phyloP scores from a whole-genome alignment of 2,329 filamentous ascomycete species.

The Leptographium procerum region DNA sequence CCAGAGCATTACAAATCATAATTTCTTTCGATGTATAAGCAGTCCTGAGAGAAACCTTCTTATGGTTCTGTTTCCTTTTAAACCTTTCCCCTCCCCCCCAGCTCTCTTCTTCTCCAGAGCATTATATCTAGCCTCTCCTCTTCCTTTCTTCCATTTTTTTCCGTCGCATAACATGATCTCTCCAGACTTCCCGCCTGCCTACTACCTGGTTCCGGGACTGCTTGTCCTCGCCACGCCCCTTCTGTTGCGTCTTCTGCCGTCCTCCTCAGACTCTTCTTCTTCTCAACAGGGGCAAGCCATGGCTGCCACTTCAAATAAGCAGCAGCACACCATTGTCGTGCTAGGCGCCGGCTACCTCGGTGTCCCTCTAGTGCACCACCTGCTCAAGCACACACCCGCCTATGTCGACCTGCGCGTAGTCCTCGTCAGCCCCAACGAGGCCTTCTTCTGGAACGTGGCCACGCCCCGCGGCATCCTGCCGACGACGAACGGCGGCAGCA shows the following conservation, averaged over 20 bases:
- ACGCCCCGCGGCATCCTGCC: slow-evolving; percentile 17
- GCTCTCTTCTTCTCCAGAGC: background rate
- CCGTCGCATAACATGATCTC: background rate
- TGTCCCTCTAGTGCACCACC: slow-evolving; percentile 36
- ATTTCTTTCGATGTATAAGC: too few relatives aligned
- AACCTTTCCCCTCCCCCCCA: too few relatives aligned
- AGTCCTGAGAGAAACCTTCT: too few relatives aligned
- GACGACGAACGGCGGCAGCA: slow-evolving; percentile 14
- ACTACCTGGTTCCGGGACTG: slow-evolving; percentile 6
- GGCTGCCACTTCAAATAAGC: slow-evolving; percentile 4
- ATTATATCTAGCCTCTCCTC: too few relatives aligned
- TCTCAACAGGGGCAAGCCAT: background rate
- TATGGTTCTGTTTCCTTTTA: too few relatives aligned
- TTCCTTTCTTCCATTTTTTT: background rate
- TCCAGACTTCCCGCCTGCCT: background rate
- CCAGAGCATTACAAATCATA: too few relatives aligned
- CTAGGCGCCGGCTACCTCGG: slow-evolving; percentile 37
- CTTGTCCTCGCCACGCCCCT: slow-evolving; percentile 5
- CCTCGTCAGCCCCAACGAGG: slow-evolving; percentile 17
- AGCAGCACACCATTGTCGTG: slow-evolving; percentile 29
- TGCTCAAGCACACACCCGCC: slow-evolving; percentile 32
- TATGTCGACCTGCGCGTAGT: slow-evolving; percentile 22
- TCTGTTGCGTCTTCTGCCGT: background rate
- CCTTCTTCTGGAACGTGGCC: slow-evolving; percentile 16
- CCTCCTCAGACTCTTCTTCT: background rate